Conservation (phyloP, 2,329 filamentous ascomycete species). For the Fusarium papillatum region DNA sequence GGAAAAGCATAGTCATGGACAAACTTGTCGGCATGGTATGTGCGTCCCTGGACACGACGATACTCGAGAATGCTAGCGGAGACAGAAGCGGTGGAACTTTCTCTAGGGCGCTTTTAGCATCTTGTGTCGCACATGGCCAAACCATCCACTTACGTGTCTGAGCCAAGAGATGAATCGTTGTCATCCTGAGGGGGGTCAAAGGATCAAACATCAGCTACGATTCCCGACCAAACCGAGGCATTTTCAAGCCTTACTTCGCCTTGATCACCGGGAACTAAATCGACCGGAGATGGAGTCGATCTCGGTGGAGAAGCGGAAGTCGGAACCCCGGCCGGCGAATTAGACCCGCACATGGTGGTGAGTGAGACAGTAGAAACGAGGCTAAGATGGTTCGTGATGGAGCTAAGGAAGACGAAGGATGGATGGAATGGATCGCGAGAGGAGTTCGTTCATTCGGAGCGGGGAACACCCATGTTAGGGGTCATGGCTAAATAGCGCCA, state of each 20-base stretch:
- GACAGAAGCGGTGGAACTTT: conserved; percentile 13
- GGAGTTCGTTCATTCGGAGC: not conserved
- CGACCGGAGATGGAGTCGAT: not conserved
- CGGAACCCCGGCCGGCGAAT: not conserved
- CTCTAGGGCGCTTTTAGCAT: not conserved
- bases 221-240: not conserved
- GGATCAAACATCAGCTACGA: not conserved
- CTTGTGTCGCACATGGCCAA: not conserved
- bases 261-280: not conserved
- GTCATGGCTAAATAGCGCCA: not conserved
- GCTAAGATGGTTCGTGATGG: not conserved
- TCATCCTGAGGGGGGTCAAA: not conserved
- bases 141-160: not conserved
- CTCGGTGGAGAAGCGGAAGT: not conserved
- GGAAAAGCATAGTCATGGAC: conserved; percentile 12
- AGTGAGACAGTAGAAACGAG: not conserved
- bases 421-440: not conserved
- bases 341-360: not conserved
- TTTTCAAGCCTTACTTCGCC: not conserved
- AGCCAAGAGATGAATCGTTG: not conserved
- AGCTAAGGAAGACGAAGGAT: not conserved
- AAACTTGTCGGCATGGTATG: conserved; percentile 5
- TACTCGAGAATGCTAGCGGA: conserved; percentile 18
- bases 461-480: not conserved
- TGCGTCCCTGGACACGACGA: conserved; percentile 23